These are phyloP conservation scores for Eleusine indica DNA, from an alignment of 176 grass and related monocot species.

Conservation along the genomic window DNA sequence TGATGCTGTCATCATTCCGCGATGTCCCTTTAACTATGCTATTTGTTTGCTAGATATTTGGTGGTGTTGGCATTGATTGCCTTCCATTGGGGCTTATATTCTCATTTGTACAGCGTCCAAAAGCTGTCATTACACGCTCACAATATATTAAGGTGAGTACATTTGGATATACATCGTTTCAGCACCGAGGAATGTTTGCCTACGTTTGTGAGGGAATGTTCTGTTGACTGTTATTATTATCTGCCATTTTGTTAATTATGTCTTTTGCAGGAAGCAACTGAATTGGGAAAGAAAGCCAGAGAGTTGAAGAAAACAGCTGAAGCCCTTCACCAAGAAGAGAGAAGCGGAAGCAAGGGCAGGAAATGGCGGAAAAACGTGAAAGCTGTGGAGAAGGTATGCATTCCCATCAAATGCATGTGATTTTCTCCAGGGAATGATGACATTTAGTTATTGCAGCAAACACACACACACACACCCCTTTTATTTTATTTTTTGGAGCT, in stretches of 20 bases:
- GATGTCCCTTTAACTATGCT: background rate
- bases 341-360: conserved; percentile 78
- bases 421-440: background rate
- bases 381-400: conserved; percentile 73
- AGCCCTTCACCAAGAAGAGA: conserved; percentile 97
- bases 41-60: conserved; percentile 83
- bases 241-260: background rate
- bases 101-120: conserved; percentile 88
- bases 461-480: background rate
- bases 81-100: conserved; percentile 90
- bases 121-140: conserved; percentile 98
- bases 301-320: conserved; percentile 90
- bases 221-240: background rate
- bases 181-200: conserved; percentile 13
- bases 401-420: conserved; percentile 2
- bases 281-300: conserved; percentile 90
- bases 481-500: background rate
- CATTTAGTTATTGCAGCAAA: background rate
- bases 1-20: background rate
- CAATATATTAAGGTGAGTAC: conserved; percentile 93
- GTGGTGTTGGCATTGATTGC: conserved; percentile 96
- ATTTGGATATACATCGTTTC: conserved; percentile 30
- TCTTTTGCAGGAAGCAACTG: conserved; percentile 81
- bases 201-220: conserved; percentile 21
- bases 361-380: conserved; percentile 99